Conservation (phyloP, 2,329 filamentous ascomycete species). For the Geosmithia morbida region DNA sequence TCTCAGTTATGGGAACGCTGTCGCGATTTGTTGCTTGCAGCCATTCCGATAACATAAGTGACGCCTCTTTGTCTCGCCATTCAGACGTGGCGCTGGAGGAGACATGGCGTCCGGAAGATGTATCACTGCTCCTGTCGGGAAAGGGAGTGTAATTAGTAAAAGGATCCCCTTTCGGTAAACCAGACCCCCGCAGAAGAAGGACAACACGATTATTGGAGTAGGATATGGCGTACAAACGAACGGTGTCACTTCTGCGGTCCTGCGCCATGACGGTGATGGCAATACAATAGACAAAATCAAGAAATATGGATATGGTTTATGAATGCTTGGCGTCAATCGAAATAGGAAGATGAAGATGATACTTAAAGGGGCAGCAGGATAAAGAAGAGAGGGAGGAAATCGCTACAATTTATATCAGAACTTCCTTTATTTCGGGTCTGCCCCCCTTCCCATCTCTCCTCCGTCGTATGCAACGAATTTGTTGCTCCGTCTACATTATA, state of each 20-base stretch:
- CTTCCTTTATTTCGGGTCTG: background rate
- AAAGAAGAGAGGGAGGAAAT: background rate
- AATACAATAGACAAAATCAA: background rate
- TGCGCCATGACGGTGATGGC: background rate
- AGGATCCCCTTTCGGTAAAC: background rate
- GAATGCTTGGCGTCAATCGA: background rate
- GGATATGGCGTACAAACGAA: background rate
- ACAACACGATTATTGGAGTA: background rate
- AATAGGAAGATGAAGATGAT: background rate
- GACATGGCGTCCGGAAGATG: background rate
- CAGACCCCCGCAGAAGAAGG: background rate
- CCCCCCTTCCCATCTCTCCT: too few relatives aligned
- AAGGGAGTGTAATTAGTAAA: background rate
- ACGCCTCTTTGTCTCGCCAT: background rate
- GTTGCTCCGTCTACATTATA: too few relatives aligned
- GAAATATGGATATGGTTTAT: background rate
- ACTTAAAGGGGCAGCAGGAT: background rate
- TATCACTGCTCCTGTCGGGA: background rate
- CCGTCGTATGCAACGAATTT: too few relatives aligned
- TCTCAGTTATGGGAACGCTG: background rate
- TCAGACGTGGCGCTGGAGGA: background rate
- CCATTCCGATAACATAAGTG: background rate
- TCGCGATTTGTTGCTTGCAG: background rate
- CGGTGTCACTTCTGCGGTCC: background rate
- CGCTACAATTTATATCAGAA: background rate